Evolutionary conservation across 2,329 filamentous ascomycete genomes (phyloP), one percentile per base, ranked within the genome.

Genomic region (Fusarium illudens): DNA sequence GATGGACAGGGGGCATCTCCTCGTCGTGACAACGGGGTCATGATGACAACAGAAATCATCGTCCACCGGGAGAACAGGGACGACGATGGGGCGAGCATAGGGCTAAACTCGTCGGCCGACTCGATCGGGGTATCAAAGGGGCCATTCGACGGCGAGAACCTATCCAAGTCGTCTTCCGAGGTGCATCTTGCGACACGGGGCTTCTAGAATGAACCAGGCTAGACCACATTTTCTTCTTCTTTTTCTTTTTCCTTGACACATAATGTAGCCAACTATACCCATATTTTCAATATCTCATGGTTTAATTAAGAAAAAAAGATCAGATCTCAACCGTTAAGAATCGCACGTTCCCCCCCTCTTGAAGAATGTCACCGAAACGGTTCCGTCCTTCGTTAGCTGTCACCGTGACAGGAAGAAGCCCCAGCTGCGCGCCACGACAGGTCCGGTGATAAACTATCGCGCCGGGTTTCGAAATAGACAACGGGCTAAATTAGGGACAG

Each of bases 161-260:
- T 72, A 37, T 73, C 72, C 17, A 74, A 73, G 62, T 71, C 72
- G 11, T 74, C 72, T 3, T 74, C 72, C 3, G 72, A 74, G 54
- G 33, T 74, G 3, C 70, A 74, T 55, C 44, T 74, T 4, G 67
- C 72, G 15, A 53, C 72, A 11, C 60, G 67, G 4, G 72, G 72
- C 2, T 73, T 66, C 55, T 74, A 58, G 39, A 25, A 33, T 17
- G 3, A 17, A 34, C 9, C 36, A 32, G n/a, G 9, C 22, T n/a
- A 27, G 11, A 50, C 48, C 4, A 10, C 2, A 11, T 19, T 17
- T 46, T 17, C 22, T 39, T 10, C 12, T 13, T n/a, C 29, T 2
- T 49, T 13, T 9, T 4, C 12, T 19, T 33, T 25, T 34, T 6
- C 30, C 50, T 13, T 33, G 11, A n/a, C 15, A 50, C 13, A 58